phyloP scores from a whole-genome alignment of 1,139 yeast genomes.

The Scheffersomyces segobiensis region DNA sequence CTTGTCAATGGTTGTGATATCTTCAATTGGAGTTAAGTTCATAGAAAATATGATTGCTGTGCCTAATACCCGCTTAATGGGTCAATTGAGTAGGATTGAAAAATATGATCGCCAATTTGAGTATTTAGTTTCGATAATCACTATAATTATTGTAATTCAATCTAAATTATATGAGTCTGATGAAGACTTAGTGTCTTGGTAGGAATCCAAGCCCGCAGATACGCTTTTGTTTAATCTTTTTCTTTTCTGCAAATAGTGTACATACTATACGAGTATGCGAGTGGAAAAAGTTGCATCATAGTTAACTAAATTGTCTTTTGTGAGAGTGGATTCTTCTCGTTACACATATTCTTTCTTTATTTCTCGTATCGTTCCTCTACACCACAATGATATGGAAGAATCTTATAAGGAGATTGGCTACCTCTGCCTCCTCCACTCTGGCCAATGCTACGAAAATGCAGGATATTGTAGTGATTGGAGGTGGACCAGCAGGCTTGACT shows the following conservation, averaged over 20 bases:
- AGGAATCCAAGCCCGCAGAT: too few relatives aligned
- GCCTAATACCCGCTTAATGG: neutral
- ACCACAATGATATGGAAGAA: neutral
- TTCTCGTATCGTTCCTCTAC: neutral
- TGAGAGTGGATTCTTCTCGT: neutral
- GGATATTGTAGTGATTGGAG: constrained; percentile 91
- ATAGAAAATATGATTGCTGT: neutral
- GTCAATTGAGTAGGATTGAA: neutral
- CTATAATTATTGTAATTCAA: too few relatives aligned
- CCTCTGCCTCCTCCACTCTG: constrained; percentile 3
- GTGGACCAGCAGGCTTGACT: constrained; percentile 96
- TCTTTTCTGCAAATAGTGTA: neutral
- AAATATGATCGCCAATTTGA: neutral
- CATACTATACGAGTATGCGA: neutral
- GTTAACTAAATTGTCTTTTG: neutral
- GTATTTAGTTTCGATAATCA: too few relatives aligned
- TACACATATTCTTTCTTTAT: neutral
- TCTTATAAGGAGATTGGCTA: constrained; percentile 6
- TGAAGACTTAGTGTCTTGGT: neutral
- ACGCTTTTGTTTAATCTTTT: neutral
- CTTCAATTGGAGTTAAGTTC: neutral
- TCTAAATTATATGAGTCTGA: neutral
- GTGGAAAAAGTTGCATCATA: neutral
- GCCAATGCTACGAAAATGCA: constrained; percentile 24
- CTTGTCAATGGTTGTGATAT: neutral